Base-by-base conservation (phyloP, 1,139 yeast genomes). In the Hyphopichia wangnamkhiaoensis region DNA sequence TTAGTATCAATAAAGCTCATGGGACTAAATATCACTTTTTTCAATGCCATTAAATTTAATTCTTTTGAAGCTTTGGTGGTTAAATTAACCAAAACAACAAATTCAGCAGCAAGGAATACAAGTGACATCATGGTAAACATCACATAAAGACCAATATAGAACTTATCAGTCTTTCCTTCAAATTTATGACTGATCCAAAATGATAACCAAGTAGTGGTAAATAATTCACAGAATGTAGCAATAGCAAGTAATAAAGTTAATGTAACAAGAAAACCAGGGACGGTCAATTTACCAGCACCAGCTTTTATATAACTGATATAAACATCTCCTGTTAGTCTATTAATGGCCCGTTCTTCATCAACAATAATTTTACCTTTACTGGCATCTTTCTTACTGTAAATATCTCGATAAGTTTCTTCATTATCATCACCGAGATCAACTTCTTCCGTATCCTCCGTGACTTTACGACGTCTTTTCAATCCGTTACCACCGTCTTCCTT, bases 1-100 rank as follows among this genome's bases (percentile, higher is more conserved):
- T 54, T 61, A 15, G 62, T 53, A 47, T 60, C 66, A 54, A 61
- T 54, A 44, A 56, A 61, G 19, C 56, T 48, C 66, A 61, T 61
- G 16, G 66, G 66, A 2, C 59, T 56, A 35, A 51, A 60, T 42
- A 61, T 48, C 7, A 60, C 46, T 34, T 45, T 53, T 13, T 47
- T 42, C 17, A 57, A 54, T 7, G 67, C 64, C 29, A 42, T 44
- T 16, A 56, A 44, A 31, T 58, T 58, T 42, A 61, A 48, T 24
- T 42, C 37, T 30, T 52, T 49, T 15, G 63, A 54, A 5, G 54
- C 41, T 5, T 31, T 44, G 37, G 54, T 59, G 45, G 54, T 52
- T 52, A 59, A 46, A 43, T 52, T 52, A 3, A 57, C 57, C 50
- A 60, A 46, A 49, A 56, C 43, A 31, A 56, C 48, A 41, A 59